Conservation (phyloP, 139 green algal species). For the Ettlia oleoabundans region DNA sequence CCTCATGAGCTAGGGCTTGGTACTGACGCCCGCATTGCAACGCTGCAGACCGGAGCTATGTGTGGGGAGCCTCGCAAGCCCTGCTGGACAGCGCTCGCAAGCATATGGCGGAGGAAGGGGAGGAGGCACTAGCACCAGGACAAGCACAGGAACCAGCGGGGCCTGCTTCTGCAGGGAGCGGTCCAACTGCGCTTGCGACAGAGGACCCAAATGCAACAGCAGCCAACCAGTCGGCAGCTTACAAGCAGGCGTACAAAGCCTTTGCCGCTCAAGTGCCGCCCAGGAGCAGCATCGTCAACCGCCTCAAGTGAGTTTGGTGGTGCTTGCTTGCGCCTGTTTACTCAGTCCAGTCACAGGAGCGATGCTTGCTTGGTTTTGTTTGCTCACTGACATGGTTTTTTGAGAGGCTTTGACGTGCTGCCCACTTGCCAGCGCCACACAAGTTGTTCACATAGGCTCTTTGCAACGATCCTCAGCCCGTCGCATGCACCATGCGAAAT, state of each 20-base stretch:
- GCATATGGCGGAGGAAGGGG: background rate
- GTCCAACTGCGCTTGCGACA: background rate
- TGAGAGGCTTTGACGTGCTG: too few species aligned
- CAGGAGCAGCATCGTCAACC: conserved; percentile 3
- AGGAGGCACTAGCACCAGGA: background rate
- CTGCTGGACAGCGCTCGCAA: conserved; percentile 10
- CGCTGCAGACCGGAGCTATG: background rate
- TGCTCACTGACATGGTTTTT: too few species aligned
- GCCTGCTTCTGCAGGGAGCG: too few species aligned
- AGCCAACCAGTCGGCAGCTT: background rate
- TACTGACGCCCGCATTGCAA: background rate
- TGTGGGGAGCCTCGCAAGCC: conserved; percentile 4
- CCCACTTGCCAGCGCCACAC: too few species aligned
- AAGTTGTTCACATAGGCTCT: too few species aligned
- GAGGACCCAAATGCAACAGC: background rate
- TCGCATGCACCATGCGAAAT: too few species aligned
- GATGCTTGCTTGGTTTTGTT: too few species aligned
- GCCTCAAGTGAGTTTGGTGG: conserved; percentile 19
- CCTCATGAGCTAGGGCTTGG: too few species aligned
- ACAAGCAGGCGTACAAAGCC: background rate
- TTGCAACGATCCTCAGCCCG: too few species aligned
- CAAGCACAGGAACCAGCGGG: background rate
- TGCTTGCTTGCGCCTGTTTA: too few species aligned
- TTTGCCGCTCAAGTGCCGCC: background rate
- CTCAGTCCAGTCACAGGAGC: too few species aligned